phyloP scores from a whole-genome alignment of 495 filamentous ascomycete genomes.

The Halenospora varia region DNA sequence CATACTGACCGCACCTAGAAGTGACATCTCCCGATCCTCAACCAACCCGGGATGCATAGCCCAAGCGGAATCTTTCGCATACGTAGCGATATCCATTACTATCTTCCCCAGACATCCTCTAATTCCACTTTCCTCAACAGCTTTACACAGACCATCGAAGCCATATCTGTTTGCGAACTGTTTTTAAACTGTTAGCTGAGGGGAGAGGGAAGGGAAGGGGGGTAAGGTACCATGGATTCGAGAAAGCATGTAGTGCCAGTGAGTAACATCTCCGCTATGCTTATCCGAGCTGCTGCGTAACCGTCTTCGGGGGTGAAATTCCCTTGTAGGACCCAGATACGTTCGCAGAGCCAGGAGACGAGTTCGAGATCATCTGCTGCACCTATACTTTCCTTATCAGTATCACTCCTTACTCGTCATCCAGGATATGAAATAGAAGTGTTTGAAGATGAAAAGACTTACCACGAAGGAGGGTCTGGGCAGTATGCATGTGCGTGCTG shows the following conservation, averaged over 20 bases:
- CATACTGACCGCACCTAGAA: conserved; percentile 39
- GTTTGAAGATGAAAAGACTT: too few relatives aligned
- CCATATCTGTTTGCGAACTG: conserved; percentile 41
- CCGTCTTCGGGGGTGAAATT: conserved; percentile 42
- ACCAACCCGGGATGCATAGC: conserved; percentile 47
- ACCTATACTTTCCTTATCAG: conserved; percentile 6
- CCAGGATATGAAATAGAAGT: not conserved
- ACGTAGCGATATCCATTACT: conserved; percentile 37
- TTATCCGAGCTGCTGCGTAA: conserved; percentile 41
- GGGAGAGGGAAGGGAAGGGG: not conserved
- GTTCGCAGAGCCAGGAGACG: conserved; percentile 43
- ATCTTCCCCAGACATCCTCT: conserved; percentile 39
- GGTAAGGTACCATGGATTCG: conserved; percentile 37
- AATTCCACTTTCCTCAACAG: conserved; percentile 45
- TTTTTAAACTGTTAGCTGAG: not conserved
- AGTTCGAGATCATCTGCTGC: conserved; percentile 42
- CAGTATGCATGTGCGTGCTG: conserved; percentile 46
- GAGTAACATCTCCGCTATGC: conserved; percentile 47
- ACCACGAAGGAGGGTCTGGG: conserved; percentile 45
- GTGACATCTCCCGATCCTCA: conserved; percentile 39
- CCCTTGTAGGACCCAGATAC: conserved; percentile 45
- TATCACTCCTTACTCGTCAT: not conserved
- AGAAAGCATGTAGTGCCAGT: conserved; percentile 48
- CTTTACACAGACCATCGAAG: conserved; percentile 41
- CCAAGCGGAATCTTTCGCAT: conserved; percentile 43